A percentile compares a stretch with the other conserved stretches of the same genome.
Conservation (phyloP, 2,329 filamentous ascomycete species). For the Pseudogymnoascus pannorum region DNA sequence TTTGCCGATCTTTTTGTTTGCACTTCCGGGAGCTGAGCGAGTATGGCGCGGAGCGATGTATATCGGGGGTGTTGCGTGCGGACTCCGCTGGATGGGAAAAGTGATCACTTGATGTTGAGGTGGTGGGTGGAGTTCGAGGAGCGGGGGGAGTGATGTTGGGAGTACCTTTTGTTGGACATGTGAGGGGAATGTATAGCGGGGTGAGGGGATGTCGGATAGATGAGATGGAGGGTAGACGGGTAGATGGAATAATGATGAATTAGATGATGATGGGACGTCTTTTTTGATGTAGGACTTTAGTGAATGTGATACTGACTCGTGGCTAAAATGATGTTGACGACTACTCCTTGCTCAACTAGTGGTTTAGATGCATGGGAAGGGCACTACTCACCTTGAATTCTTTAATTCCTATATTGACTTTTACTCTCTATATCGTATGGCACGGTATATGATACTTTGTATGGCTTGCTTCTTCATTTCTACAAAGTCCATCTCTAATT, state of each 20-base stretch:
- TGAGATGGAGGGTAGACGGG: background rate
- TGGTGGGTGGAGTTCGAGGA: background rate
- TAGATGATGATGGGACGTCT: background rate
- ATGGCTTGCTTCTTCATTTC: background rate
- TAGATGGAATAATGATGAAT: constrained; percentile 5
- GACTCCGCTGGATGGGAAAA: constrained; percentile 4
- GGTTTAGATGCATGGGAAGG: background rate
- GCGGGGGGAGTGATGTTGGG: background rate
- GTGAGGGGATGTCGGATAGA: background rate
- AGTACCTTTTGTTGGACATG: constrained; percentile 1
- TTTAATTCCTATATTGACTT: background rate
- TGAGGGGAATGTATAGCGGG: background rate
- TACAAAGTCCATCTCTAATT: background rate
- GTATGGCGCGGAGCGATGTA: constrained; percentile 7
- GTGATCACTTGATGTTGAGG: background rate
- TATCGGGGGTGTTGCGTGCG: background rate
- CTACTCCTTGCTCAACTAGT: background rate
- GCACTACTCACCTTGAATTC: background rate
- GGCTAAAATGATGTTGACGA: background rate
- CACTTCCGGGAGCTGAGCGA: background rate
- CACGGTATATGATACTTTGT: background rate
- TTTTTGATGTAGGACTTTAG: background rate
- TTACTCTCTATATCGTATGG: background rate
- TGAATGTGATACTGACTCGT: background rate
- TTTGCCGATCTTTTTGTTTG: background rate